These are phyloP conservation scores for Euclidium syriacum DNA, from an alignment of 345 rosid species.

Conservation along the genomic window DNA sequence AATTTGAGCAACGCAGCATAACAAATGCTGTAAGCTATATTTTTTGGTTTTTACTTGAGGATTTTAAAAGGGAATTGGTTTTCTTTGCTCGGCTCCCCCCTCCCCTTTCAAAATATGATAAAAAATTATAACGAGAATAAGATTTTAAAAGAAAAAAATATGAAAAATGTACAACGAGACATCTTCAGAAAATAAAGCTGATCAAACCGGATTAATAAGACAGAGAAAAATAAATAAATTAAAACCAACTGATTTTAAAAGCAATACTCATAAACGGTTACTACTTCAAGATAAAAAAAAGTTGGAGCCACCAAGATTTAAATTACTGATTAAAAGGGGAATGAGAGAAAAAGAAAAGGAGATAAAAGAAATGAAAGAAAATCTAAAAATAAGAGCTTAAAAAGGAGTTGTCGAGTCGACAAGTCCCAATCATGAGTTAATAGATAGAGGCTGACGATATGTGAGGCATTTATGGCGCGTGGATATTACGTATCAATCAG, in stretches of 20 bases:
- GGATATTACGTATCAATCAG: slow-evolving; percentile 6
- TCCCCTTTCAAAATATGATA: too few species aligned
- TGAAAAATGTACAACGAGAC: background rate
- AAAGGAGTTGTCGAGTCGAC: slow-evolving; percentile 13
- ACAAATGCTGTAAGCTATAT: background rate
- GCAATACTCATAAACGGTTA: background rate
- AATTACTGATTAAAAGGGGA: background rate
- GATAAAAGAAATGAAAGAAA: background rate
- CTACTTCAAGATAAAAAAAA: background rate
- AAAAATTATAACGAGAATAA: too few species aligned
- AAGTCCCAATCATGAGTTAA: slow-evolving; percentile 23
- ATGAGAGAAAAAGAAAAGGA: background rate
- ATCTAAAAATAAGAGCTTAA: background rate
- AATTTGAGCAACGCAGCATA: slow-evolving; percentile 2
- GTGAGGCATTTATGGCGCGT: slow-evolving; percentile 18
- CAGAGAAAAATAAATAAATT: background rate
- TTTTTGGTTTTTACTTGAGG: background rate
- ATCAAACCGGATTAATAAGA: background rate
- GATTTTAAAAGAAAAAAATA: too few species aligned
- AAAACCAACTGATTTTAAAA: background rate
- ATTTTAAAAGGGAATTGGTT: background rate
- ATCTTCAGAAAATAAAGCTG: background rate
- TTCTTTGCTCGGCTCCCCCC: background rate
- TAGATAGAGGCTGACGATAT: slow-evolving; percentile 8
- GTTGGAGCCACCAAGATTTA: background rate